phyloP scores from a whole-genome alignment of 1,284 basidiomycete species.

The Bjerkandera adusta region DNA sequence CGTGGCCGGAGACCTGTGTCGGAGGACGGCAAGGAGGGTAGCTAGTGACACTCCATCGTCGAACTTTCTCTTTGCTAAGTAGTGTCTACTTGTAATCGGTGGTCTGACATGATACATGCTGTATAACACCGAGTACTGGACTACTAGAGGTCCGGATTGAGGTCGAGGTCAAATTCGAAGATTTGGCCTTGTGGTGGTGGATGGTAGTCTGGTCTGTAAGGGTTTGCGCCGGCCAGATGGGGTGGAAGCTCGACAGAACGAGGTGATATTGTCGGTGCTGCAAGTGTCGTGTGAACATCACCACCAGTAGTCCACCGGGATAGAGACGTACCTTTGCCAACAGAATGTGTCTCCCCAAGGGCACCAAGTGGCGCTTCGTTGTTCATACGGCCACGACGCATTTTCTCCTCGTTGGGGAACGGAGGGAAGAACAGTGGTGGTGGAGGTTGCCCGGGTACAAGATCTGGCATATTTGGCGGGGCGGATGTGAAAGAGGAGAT shows the following conservation, averaged over 20 bases:
- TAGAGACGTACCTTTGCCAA: constrained; percentile 64
- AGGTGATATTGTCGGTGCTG: constrained; percentile 61
- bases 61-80: too few relatives aligned
- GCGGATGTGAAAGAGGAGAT: constrained; percentile 81
- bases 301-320: background rate
- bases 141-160: constrained; percentile 70
- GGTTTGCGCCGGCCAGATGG: constrained; percentile 52
- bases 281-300: background rate
- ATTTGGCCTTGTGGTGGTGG: constrained; percentile 54
- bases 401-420: constrained; percentile 85
- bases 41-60: too few relatives aligned
- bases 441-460: constrained; percentile 64
- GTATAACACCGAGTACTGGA: too few relatives aligned
- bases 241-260: constrained; percentile 44
- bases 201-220: constrained; percentile 66
- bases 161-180: constrained; percentile 75
- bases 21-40: too few relatives aligned
- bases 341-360: constrained; percentile 75
- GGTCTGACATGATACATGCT: too few relatives aligned
- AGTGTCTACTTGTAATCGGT: too few relatives aligned
- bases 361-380: constrained; percentile 72
- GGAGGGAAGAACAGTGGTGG: constrained; percentile 80
- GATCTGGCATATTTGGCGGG: constrained; percentile 79
- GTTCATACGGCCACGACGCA: constrained; percentile 76
- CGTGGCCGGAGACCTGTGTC: too few relatives aligned